Base-by-base conservation (phyloP, 176 grass and related monocot species). In the Phyllostachys edulis region DNA sequence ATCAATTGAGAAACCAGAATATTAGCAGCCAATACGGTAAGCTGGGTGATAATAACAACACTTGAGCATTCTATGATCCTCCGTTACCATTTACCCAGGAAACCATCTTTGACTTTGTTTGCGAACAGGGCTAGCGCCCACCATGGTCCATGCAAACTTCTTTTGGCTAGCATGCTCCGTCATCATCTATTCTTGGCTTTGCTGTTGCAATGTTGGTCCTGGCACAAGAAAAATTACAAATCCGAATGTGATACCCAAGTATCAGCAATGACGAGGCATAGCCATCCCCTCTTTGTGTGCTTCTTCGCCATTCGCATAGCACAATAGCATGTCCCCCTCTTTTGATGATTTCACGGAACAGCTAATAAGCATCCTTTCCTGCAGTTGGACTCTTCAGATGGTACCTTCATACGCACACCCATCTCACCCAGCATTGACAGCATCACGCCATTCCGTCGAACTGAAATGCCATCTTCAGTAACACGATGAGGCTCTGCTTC, bases 341-440 rank as follows among this genome's bases (percentile, higher is more conserved):
- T 32, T 71, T 55, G 36, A 44, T 13, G 17, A 20, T 49, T 21
- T 76, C 63, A 47, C 11, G 38, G 0, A 69, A 56, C 9, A 39
- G 4, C 18, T 77, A 27, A 74, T 18, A 46, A 20, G 18, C 24
- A 18, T 69, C 20, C 29, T n/a, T 55, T 3, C 24, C 27, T 42
- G 6, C 40, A 9, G 61, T 32, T 7, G 14, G 20, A 2, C 40
- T 46, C 9, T 20, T 79, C 27, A 20, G 44, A 91, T 61, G 72
- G 70, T 16, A 80, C 34, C 39, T 91, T 91, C 77, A 72, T 40
- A n/a, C 6, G 67, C 4, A 39, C 12, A 83, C 89, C 51, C 37
- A 85, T 85, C 73, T 85, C 89, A 23, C 81, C 52, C 72, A 85
- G 61, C 68, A 83, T 73, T 1, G 72, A 72, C 46, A 82, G 37